phyloP scores from a whole-genome alignment of 331 rosid species.

The Spiraea crenata region DNA sequence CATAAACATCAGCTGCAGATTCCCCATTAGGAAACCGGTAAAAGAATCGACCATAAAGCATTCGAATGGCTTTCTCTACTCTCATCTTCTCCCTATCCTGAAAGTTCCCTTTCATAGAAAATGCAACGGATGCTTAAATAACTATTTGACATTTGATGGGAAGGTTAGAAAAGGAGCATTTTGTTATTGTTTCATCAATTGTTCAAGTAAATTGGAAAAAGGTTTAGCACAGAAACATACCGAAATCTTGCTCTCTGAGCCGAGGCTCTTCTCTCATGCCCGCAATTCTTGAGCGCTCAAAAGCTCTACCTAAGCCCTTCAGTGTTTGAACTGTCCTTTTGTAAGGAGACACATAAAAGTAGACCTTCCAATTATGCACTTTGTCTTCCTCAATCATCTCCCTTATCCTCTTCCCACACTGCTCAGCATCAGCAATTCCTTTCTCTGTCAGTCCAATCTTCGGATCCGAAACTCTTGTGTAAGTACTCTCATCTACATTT shows the following conservation, averaged over 20 bases:
- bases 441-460: slow-evolving; percentile 58
- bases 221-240: slow-evolving; percentile 24
- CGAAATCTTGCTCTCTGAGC: slow-evolving; percentile 85
- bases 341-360: slow-evolving; percentile 88
- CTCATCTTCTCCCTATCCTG: slow-evolving; percentile 84
- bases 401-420: slow-evolving; percentile 53
- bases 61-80: slow-evolving; percentile 48
- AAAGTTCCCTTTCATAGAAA: slow-evolving; percentile 59
- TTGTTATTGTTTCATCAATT: background rate
- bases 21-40: slow-evolving; percentile 88
- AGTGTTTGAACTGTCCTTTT: slow-evolving; percentile 63
- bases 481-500: slow-evolving; percentile 68
- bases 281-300: slow-evolving; percentile 57
- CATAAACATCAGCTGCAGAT: slow-evolving; percentile 96
- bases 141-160: background rate
- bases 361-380: slow-evolving; percentile 51
- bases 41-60: slow-evolving; percentile 80
- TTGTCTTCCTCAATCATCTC: slow-evolving; percentile 49
- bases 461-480: slow-evolving; percentile 71
- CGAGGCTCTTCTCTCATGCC: slow-evolving; percentile 92
- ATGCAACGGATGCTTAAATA: background rate
- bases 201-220: too few relatives aligned
- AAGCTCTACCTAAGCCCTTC: slow-evolving; percentile 54
- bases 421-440: slow-evolving; percentile 62
- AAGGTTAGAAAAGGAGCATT: background rate